phyloP scores from a whole-genome alignment of 148 eudicot species.

The Chenopodium album region DNA sequence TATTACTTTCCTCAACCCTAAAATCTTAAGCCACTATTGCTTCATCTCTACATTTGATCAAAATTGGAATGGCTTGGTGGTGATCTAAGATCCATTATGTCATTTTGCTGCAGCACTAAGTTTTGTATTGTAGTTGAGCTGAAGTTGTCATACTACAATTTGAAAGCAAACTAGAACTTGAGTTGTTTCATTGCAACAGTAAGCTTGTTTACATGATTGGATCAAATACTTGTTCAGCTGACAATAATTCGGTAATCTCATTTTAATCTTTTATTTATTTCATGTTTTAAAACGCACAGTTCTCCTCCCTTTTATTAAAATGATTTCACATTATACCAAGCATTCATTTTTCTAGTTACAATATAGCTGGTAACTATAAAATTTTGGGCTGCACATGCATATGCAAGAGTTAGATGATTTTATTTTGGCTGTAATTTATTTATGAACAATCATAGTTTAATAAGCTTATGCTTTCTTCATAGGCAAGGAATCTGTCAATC shows the following conservation, averaged over 20 bases:
- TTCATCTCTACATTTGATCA: too few relatives aligned
- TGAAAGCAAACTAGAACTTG: too few relatives aligned
- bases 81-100: too few relatives aligned
- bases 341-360: not conserved
- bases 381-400: not conserved
- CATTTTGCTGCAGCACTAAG: too few relatives aligned
- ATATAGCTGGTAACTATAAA: not conserved
- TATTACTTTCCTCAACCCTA: too few relatives aligned
- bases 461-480: not conserved
- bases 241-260: not conserved
- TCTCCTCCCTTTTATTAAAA: not conserved
- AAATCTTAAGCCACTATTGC: too few relatives aligned
- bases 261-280: too few relatives aligned
- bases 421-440: not conserved
- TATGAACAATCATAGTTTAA: not conserved
- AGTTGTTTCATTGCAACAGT: not conserved
- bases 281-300: not conserved
- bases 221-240: not conserved
- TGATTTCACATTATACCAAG: not conserved
- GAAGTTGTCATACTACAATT: too few relatives aligned
- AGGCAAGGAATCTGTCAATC: not conserved
- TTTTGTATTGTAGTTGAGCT: too few relatives aligned
- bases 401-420: too few relatives aligned
- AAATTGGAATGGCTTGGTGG: too few relatives aligned
- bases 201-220: not conserved